Base-by-base conservation (phyloP, 2,329 filamentous ascomycete genomes). In the Boeremia exigua region DNA sequence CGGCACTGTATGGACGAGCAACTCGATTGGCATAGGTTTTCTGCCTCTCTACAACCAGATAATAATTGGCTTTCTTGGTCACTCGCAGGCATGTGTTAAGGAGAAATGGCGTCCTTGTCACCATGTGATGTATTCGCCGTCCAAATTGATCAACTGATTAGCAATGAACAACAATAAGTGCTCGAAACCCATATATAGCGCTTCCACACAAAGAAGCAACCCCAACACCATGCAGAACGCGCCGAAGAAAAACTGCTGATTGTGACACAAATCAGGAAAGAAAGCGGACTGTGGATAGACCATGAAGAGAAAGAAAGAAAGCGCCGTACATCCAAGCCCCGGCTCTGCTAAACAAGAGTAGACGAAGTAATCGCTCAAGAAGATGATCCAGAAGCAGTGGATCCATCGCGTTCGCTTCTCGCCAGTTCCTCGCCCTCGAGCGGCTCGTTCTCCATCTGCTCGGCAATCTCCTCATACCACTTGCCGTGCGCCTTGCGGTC, bases 391-490 rank as follows among this genome's bases (percentile, higher is more conserved):
- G 60, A 46, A n/a, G 57, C 56, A 12, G 57, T 59, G 27, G 66
- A 70, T 33, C 69, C 70, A 5, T 55, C 59, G 29, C 66, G 74
- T 7, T 60, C 63, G 1, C 60, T 62, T 23, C 71, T 61, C 2
- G 56, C 60, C 40, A 73, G 37, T 11, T 71, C 71, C 17, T 70
- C 66, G 5, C 68, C 66, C n/a, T 73, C 72, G 9, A 67, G 52
- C 17, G 69, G 72, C 47, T 72, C 54, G 17, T 70, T 70, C 54
- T 77, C 75, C 59, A 85, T 79, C 70, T 82, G 84, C 58, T 81
- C 80, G 0, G 86, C 84, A 59, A 90, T 82, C 40, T 80, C 77
- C 73, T 91, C 88, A 80, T 90, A 92, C 88, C 88, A 91, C 38
- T 77, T 68, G 11, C 84, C 84, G 73, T 92, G 89, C 7, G 85